Conservation (phyloP, 192 early-diverging fungal species). For the Spizellomyces punctatus region DNA sequence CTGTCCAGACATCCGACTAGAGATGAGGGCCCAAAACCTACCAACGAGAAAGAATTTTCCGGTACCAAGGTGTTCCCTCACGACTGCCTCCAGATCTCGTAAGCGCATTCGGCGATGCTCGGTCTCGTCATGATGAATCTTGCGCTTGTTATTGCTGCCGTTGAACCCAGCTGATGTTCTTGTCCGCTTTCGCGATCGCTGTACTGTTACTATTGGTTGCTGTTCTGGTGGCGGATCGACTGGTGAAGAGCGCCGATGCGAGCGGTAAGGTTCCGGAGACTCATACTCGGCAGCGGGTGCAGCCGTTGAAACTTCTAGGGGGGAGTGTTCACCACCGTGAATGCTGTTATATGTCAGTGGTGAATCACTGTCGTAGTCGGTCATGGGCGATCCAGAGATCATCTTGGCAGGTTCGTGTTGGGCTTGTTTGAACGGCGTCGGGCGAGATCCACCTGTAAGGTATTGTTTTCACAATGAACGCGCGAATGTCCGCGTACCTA, state of each 20-base stretch:
- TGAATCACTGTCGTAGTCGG: constrained; percentile 18
- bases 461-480: too few species aligned
- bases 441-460: too few species aligned
- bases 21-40: constrained; percentile 14
- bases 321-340: not conserved
- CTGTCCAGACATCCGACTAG: not conserved
- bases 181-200: not conserved
- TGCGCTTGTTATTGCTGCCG: not conserved
- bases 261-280: not conserved
- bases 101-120: constrained; percentile 12
- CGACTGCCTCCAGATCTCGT: constrained; percentile 37
- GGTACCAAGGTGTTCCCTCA: constrained; percentile 44
- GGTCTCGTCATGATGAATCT: not conserved
- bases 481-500: too few species aligned
- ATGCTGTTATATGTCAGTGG: not conserved
- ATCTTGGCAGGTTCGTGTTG: not conserved
- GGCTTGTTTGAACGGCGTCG: not conserved
- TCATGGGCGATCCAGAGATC: constrained; percentile 13
- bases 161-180: not conserved
- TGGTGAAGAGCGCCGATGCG: not conserved
- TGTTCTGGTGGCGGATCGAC: not conserved
- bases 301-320: constrained; percentile 1
- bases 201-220: not conserved
- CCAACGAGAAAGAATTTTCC: constrained; percentile 53
- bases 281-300: constrained; percentile 7